These are phyloP conservation scores for Cymodocea nodosa DNA, from an alignment of 116 monocot species.

Conservation along the genomic window DNA sequence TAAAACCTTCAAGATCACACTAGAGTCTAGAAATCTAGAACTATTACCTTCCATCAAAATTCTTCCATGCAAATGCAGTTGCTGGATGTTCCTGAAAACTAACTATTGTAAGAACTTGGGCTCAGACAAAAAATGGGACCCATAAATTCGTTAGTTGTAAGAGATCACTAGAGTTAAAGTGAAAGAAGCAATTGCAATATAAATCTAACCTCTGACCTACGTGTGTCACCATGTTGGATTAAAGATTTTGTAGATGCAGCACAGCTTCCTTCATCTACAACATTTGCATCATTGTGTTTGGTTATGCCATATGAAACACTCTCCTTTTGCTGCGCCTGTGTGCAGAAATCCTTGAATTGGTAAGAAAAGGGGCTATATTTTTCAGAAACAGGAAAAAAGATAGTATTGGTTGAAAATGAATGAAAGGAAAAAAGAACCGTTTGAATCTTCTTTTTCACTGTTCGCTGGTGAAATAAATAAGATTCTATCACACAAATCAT, in stretches of 20 bases:
- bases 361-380: not conserved
- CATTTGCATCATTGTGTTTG: not conserved
- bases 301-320: not conserved
- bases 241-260: not conserved
- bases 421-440: not conserved
- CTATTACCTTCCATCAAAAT: conserved; percentile 6
- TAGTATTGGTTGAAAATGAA: not conserved
- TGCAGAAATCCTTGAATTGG: not conserved
- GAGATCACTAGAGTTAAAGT: not conserved
- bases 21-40: not conserved
- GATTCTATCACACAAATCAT: not conserved
- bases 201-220: conserved; percentile 2
- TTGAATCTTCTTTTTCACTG: too few species aligned
- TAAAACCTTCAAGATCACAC: not conserved
- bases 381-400: not conserved
- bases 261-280: not conserved
- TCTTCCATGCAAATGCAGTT: not conserved
- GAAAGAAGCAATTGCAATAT: not conserved
- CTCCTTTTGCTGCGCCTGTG: not conserved
- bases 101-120: not conserved
- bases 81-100: not conserved
- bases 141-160: not conserved
- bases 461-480: too few species aligned
- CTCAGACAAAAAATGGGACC: not conserved
- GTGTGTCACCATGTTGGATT: not conserved